Conservation (phyloP, 106 monocot genomes). For the Apostasia shenzhenica region DNA sequence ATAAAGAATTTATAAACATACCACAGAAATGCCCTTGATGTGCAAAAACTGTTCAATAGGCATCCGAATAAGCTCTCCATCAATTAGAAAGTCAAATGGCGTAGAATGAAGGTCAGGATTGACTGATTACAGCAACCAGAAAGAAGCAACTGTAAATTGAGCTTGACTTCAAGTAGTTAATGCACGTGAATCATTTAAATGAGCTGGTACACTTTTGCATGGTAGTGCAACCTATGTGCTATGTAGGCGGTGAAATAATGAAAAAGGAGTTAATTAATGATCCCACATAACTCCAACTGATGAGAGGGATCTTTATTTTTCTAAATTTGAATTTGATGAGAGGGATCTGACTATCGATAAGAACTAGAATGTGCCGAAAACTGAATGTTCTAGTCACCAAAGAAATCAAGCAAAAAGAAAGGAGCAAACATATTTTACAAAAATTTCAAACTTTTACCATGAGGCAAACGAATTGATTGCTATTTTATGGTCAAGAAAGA, state of each 20-base stretch:
- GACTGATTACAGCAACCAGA: conserved; percentile 20
- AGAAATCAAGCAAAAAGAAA: not conserved
- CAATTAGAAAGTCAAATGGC: conserved; percentile 85
- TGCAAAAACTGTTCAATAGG: conserved; percentile 69
- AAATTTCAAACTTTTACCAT: not conserved
- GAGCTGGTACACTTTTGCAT: no score
- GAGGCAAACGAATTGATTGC: not conserved
- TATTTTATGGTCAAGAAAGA: not conserved
- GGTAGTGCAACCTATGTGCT: no score
- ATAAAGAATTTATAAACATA: conserved; percentile 11
- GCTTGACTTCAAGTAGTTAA: not conserved
- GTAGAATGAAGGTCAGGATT: conserved; percentile 35
- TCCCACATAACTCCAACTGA: not conserved
- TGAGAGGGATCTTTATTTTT: not conserved
- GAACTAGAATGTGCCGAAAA: not conserved
- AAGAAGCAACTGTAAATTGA: not conserved
- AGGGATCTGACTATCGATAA: not conserved
- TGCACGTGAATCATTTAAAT: not conserved
- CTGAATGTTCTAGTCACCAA: not conserved
- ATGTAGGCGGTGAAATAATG: not conserved
- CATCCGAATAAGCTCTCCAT: conserved; percentile 82
- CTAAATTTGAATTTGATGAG: not conserved
- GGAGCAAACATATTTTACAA: not conserved
- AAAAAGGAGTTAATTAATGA: not conserved
- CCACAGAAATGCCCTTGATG: conserved; percentile 81